Base-by-base conservation (phyloP, 352 stramenopile genomes). In the Globisporangium camurandrum region DNA sequence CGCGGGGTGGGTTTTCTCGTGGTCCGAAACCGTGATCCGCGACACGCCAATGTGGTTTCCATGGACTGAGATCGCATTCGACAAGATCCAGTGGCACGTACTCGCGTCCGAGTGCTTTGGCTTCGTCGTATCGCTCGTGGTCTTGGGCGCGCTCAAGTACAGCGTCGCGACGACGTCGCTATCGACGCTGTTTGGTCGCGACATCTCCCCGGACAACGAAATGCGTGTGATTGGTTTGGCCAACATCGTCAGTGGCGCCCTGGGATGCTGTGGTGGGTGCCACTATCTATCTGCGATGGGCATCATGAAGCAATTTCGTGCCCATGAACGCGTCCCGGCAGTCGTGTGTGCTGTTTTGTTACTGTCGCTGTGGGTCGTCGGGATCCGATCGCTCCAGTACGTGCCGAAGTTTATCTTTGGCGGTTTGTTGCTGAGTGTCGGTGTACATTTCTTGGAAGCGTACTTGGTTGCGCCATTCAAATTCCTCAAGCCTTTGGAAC, bases 351-450 rank as follows among this genome's bases (percentile, higher is more conserved):
- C 78, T 0, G 67, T 51, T 22, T 51, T 89, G 27, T 46, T 88
- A 20, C 19, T 86, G 0, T 27, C 66, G 28, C 54, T 92, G 12
- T 92, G 81, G 81, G 64, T 72, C 26, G 54, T 71, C 3, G 81
- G 81, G 7, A 87, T 92, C 40, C 63, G 63, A 7, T 56, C 74
- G 59, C 57, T 92, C 10, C 73, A 90, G 48, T 86, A 71, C 28
- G 75, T 92, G 12, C 81, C 81, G 0, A 92, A 90, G 53, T 90
- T 92, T 50, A 77, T 92, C 16, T 92, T 89, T 51, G 81, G 81
- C 1, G 81, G 81, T 0, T 49, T 92, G 10, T 56, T 92, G 11
- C 56, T 92, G 9, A 87, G 73, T 50, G 78, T 92, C 8, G 81
- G 75, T 0, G 46, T 89, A 5, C 81, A 92, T 28, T 92, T 92